Evolutionary conservation across 1,284 basidiomycete genomes (phyloP).

Genomic region (Veloboletus limbatus): DNA sequence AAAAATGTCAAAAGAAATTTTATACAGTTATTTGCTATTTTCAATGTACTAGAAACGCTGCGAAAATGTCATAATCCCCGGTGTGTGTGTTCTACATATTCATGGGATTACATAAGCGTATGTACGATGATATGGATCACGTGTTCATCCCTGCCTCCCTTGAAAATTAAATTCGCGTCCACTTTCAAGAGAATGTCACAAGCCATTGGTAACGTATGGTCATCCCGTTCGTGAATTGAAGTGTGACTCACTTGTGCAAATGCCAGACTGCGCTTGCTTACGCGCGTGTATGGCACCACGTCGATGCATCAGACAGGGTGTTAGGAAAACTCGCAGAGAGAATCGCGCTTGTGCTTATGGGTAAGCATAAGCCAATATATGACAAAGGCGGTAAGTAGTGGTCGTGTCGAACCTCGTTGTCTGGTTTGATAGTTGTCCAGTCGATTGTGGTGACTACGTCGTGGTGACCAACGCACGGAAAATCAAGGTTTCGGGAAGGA

Average conservation of each 20-base stretch:
- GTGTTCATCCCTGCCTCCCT: no score
- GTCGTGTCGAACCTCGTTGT: neutral
- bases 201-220: constrained; percentile 62
- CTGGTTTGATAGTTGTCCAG: constrained; percentile 39
- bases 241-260: neutral
- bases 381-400: constrained; percentile 77
- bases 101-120: no score
- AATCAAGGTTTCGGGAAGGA: constrained; percentile 87
- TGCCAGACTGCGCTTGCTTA: constrained; percentile 89
- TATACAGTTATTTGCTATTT: no score
- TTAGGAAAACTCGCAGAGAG: constrained; percentile 92
- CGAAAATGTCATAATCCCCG: no score
- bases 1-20: no score
- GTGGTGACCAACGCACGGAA: constrained; percentile 89
- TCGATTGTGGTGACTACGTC: constrained; percentile 97
- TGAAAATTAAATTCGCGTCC: no score
- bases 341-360: constrained; percentile 95
- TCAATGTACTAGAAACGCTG: no score
- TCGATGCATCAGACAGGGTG: constrained; percentile 86
- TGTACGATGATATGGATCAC: no score
- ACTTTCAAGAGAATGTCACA: constrained; percentile 54
- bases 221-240: neutral
- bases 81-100: no score
- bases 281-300: constrained; percentile 93
- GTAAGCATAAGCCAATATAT: constrained; percentile 98